These are phyloP conservation scores for Lodderomyces beijingensis DNA, from an alignment of 1,139 yeast genomes.

Conservation along the genomic window DNA sequence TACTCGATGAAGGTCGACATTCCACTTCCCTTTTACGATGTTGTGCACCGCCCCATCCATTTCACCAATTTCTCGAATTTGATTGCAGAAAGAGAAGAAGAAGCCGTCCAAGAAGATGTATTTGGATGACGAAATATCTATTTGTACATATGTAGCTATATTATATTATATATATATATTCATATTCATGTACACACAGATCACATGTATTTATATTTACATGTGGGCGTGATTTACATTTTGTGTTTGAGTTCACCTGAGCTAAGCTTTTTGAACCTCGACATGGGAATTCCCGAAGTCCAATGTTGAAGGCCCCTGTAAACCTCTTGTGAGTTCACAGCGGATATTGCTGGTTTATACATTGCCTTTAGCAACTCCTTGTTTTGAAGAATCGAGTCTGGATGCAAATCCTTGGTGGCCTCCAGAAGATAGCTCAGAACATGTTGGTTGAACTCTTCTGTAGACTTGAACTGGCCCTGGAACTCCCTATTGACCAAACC, in stretches of 20 bases:
- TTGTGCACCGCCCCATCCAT: conserved; percentile 83
- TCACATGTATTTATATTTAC: conserved; percentile 1
- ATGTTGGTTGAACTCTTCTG: conserved; percentile 55
- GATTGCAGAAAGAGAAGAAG: conserved; percentile 47
- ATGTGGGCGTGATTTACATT: conserved; percentile 20
- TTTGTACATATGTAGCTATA: conserved; percentile 5
- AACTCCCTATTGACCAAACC: conserved; percentile 61
- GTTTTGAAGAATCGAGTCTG: conserved; percentile 57
- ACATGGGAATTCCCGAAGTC: conserved; percentile 70
- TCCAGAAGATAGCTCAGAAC: conserved; percentile 45
- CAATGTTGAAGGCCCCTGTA: conserved; percentile 64
- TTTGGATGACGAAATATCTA: conserved; percentile 47
- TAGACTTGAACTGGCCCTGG: conserved; percentile 40
- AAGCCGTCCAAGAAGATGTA: conserved; percentile 71
- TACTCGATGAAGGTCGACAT: conserved; percentile 68
- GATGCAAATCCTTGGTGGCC: conserved; percentile 48
- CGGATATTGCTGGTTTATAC: conserved; percentile 38
- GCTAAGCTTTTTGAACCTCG: conserved; percentile 54
- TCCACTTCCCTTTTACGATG: conserved; percentile 82
- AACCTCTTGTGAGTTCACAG: conserved; percentile 61
- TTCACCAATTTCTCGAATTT: conserved; percentile 70
- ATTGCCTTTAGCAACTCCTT: conserved; percentile 52
- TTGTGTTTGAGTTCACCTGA: conserved; percentile 59
- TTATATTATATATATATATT: too few relatives aligned
- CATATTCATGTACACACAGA: too few relatives aligned